phyloP scores from a whole-genome alignment of 2,329 filamentous ascomycete genomes.

The Xylogone sp. region DNA sequence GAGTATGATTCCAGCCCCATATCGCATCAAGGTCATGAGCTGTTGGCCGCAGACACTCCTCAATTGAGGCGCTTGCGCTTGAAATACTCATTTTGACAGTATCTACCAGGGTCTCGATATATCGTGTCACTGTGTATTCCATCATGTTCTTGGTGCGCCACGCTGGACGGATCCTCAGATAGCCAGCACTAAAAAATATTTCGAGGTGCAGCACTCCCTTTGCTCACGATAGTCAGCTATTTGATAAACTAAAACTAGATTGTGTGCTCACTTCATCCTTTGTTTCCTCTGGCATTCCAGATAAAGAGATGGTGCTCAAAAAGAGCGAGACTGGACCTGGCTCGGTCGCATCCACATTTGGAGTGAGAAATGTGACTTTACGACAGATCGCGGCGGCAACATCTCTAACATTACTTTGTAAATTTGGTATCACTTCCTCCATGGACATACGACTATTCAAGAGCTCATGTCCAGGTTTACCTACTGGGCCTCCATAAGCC shows the following conservation, averaged over 20 bases:
- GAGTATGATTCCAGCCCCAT: constrained; percentile 43
- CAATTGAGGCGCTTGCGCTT: constrained; percentile 25
- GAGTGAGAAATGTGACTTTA: constrained; percentile 14
- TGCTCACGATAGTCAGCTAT: constrained; percentile 8
- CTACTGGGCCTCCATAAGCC: constrained; percentile 24
- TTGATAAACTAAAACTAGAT: neutral
- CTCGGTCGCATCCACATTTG: constrained; percentile 1
- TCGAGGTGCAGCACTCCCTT: constrained; percentile 31
- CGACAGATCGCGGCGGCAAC: constrained; percentile 24
- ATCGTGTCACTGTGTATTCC: constrained; percentile 36
- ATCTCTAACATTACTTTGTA: constrained; percentile 28
- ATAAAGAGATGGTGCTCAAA: constrained; percentile 12
- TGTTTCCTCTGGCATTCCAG: constrained; percentile 5
- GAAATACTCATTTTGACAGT: constrained; percentile 32
- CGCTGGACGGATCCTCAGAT: constrained; percentile 33
- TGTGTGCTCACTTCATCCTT: constrained; percentile 21
- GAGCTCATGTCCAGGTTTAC: constrained; percentile 9
- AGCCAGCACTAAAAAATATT: constrained; percentile 21
- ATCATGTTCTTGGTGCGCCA: constrained; percentile 39
- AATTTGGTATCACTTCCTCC: constrained; percentile 28
- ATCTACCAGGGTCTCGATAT: constrained; percentile 39
- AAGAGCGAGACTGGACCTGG: constrained; percentile 8
- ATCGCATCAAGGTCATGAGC: constrained; percentile 38
- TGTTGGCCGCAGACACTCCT: constrained; percentile 29
- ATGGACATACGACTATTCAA: constrained; percentile 21